A percentile compares a stretch with the other conserved stretches of the same genome.
phyloP scores from a whole-genome alignment of 148 eudicot genomes.

The Nepenthes gracilis region DNA sequence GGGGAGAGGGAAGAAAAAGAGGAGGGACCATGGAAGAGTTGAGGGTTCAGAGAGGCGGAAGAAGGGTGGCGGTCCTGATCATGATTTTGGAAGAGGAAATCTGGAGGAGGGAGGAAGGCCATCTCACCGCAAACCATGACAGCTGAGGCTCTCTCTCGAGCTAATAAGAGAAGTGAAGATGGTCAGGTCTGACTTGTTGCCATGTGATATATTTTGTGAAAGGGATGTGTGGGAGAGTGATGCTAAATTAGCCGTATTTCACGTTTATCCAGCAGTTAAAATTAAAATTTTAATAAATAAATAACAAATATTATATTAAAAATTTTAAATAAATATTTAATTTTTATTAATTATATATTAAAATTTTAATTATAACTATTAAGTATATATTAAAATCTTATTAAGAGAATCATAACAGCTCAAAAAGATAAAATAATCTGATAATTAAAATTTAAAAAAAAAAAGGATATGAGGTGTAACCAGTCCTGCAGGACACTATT shows the following conservation, averaged over 20 bases:
- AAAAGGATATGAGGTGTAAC: no score
- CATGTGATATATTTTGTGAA: conserved; percentile 12
- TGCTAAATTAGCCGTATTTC: no score
- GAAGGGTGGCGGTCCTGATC: conserved; percentile 19
- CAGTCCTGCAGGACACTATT: no score
- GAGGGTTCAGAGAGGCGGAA: conserved; percentile 22
- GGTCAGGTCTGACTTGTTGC: conserved; percentile 8
- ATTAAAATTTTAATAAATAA: no score
- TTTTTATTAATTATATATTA: no score
- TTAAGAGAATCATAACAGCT: no score
- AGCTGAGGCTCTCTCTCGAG: not conserved
- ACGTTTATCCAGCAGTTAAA: no score
- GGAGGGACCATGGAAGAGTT: conserved; percentile 31
- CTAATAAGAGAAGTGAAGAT: conserved; percentile 4
- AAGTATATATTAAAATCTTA: no score
- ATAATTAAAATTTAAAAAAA: no score
- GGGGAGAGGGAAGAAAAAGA: not conserved
- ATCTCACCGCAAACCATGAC: conserved; percentile 11
- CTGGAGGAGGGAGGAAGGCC: conserved; percentile 15
- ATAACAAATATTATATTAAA: no score
- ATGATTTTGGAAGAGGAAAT: conserved; percentile 22
- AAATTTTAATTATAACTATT: no score
- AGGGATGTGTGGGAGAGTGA: conserved; percentile 7
- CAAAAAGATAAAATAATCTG: conserved; percentile 10
- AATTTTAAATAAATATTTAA: no score